A percentile compares a stretch with the other conserved stretches of the same genome.
Evolutionary conservation across 768 basidiomycete genomes (phyloP).

Genomic region (Suillus subalutaceus): DNA sequence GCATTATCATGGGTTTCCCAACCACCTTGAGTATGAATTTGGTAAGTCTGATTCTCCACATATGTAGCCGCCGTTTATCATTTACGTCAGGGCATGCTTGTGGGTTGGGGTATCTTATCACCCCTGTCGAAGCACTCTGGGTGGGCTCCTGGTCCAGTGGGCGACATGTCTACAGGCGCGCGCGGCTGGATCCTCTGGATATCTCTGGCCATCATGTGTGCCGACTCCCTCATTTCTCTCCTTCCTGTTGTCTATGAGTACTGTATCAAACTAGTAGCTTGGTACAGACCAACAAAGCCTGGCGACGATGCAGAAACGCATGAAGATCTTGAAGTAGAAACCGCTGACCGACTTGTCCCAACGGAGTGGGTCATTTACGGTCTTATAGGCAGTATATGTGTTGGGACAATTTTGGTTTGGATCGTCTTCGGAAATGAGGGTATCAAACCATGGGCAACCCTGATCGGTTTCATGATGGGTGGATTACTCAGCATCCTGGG

Average conservation of each 20-base stretch:
- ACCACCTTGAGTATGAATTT: slow-evolving; percentile 93
- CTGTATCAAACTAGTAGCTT: slow-evolving; percentile 36
- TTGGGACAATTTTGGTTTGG: slow-evolving; percentile 85
- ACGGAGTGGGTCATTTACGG: slow-evolving; percentile 76
- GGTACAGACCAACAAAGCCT: slow-evolving; percentile 30
- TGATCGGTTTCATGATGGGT: slow-evolving; percentile 82
- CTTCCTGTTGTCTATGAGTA: slow-evolving; percentile 71
- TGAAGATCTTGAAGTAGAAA: slow-evolving; percentile 71
- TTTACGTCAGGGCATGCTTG: slow-evolving; percentile 80
- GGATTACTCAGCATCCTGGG: slow-evolving; percentile 87
- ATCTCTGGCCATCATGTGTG: slow-evolving; percentile 93
- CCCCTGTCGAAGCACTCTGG: slow-evolving; percentile 79
- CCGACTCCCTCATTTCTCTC: slow-evolving; percentile 87
- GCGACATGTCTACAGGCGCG: slow-evolving; percentile 85
- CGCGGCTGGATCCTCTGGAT: slow-evolving; percentile 98
- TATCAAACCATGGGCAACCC: slow-evolving; percentile 93
- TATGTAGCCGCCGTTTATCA: neutral
- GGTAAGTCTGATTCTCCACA: slow-evolving; percentile 40
- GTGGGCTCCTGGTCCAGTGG: slow-evolving; percentile 94
- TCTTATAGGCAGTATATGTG: slow-evolving; percentile 55
- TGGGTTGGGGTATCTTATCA: slow-evolving; percentile 93
- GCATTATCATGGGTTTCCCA: slow-evolving; percentile 97
- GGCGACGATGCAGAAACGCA: slow-evolving; percentile 24
- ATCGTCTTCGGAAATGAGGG: slow-evolving; percentile 87
- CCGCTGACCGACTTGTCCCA: slow-evolving; percentile 80